Evolutionary conservation across 1,284 basidiomycete species (phyloP), one percentile per base, ranked within the genome.

Genomic region (Apiotrichum domesticum): DNA sequence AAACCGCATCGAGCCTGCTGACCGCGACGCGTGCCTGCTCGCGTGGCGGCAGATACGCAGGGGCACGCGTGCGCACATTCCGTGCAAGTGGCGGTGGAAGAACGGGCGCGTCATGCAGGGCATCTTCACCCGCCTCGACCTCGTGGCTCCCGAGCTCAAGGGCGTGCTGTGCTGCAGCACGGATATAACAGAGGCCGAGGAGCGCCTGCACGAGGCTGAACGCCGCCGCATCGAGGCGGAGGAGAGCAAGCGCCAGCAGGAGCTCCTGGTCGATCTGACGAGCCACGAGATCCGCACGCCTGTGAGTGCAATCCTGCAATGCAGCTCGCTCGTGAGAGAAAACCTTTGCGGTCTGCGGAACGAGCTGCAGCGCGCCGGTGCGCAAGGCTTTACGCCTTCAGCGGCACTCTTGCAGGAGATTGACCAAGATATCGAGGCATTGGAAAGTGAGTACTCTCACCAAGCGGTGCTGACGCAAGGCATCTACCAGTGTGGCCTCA

Each of bases 401-500:
- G 41, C 64, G 9, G 60, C 56, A n/a, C 50, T 75, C 8, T 45
- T 76, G 3, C 52, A 47, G 33, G 65, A 66, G 14, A 63, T 75
- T 29, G 67, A 70, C 2, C 69, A 74, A 35, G 73, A 72, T 53
- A 45, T 76, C 9, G 72, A 64, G 15, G 66, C 67, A 0, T 51
- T 68, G 15, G 69, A 68, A 37, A 66, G 67, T 43, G 54, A 51
- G 34, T 61, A 40, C 6, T 4, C 13, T 21, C 13, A 21, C 21
- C 2, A 10, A 6, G 6, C 6, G 29, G 8, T 40, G 33, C 49
- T 54, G 37, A 51, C 40, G 1, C 11, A 44, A 58, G 56, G 56
- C 56, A 69, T 70, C 51, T 66, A 70, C 43, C 67, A 68, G 35
- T 76, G 76, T 58, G 76, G 77, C 41, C 66, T 77, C 13, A 70